Conservation (phyloP, 164 flowering plant species). For the Vitis riparia region DNA sequence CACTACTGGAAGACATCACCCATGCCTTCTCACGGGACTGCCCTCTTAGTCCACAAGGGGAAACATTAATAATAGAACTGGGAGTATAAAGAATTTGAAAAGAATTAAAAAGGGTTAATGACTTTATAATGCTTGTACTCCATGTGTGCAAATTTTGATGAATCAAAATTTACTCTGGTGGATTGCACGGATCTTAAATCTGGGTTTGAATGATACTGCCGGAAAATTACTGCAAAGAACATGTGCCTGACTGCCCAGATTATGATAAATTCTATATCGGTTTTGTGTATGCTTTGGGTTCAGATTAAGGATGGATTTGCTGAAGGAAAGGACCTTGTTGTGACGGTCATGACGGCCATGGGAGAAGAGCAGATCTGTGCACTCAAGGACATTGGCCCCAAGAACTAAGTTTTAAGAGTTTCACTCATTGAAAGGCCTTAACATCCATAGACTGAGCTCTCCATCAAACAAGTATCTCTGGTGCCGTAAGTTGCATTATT, state of each 20-base stretch:
- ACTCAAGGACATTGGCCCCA: conserved; percentile 47
- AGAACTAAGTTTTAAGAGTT: not conserved
- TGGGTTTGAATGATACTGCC: not conserved
- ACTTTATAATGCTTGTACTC: not conserved
- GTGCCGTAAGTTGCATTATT: not conserved
- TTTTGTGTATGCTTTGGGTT: not conserved
- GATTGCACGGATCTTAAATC: too few relatives aligned
- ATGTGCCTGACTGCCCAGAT: not conserved
- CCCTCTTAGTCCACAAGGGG: too few relatives aligned
- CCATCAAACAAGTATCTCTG: not conserved
- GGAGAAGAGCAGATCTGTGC: conserved; percentile 64
- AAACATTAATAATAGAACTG: too few relatives aligned
- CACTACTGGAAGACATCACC: too few relatives aligned
- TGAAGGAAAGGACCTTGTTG: conserved; percentile 65
- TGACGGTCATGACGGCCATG: conserved; percentile 57
- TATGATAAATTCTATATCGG: not conserved
- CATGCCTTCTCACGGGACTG: too few relatives aligned
- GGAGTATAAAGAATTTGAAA: too few relatives aligned
- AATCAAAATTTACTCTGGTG: too few relatives aligned
- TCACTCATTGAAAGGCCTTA: not conserved
- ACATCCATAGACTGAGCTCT: not conserved
- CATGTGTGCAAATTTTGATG: not conserved
- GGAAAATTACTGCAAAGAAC: not conserved
- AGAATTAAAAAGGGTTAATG: too few relatives aligned
- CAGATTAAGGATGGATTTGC: conserved; percentile 43